Conservation (phyloP, 495 filamentous ascomycete genomes). For the Penicillium bialowiezense region DNA sequence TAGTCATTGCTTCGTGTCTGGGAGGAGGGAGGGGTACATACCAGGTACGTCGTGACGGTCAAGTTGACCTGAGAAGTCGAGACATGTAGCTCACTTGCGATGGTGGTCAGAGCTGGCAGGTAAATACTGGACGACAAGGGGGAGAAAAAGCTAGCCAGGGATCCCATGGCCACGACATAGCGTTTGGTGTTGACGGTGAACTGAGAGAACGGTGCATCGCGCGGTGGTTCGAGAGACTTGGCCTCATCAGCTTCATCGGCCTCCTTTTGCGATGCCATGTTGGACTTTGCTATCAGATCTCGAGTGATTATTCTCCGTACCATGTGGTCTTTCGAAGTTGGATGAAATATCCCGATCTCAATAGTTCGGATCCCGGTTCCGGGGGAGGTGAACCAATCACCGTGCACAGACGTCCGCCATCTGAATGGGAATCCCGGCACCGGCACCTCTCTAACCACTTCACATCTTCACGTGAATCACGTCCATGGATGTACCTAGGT, state of each 20-base stretch:
- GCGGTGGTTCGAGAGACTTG: neutral
- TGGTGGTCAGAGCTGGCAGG: conserved; percentile 38
- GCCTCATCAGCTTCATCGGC: neutral
- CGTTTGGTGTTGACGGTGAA: conserved; percentile 15
- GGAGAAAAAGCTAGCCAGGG: conserved; percentile 32
- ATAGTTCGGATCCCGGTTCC: conserved; percentile 1
- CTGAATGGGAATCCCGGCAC: conserved; percentile 1
- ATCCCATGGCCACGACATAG: conserved; percentile 13
- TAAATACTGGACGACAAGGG: conserved; percentile 46
- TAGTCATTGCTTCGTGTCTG: neutral
- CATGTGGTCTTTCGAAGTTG: conserved; percentile 4
- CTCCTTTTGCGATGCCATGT: neutral
- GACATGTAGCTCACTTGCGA: conserved; percentile 30
- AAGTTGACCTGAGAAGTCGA: conserved; percentile 40
- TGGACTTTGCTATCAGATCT: neutral
- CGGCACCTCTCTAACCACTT: neutral
- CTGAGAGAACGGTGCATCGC: conserved; percentile 3
- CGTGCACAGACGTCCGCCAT: neutral
- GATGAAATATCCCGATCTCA: neutral
- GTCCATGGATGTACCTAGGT: too few relatives aligned
- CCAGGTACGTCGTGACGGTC: conserved; percentile 45
- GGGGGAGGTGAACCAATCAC: conserved; percentile 4
- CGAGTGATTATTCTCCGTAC: neutral
- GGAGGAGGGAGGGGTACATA: conserved; percentile 2
- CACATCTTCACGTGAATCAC: too few relatives aligned